A percentile compares a stretch with the other conserved stretches of the same genome.
phyloP scores from a whole-genome alignment of 257 asterid genomes.

The Nicotiana sylvestris region DNA sequence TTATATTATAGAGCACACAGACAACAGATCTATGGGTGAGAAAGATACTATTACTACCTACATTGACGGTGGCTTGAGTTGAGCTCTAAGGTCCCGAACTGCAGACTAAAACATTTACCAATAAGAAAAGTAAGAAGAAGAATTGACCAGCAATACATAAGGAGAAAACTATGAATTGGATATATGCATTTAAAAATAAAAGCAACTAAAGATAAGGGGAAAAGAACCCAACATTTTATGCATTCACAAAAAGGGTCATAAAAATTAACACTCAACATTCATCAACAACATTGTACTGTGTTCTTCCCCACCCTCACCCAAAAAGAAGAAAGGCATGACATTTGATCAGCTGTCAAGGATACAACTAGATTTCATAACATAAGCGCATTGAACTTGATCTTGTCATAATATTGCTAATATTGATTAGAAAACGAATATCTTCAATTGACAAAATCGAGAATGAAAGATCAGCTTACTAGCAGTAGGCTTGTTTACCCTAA shows the following conservation, averaged over 20 bases:
- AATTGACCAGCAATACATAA: neutral
- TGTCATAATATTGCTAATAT: neutral
- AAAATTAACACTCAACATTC: neutral
- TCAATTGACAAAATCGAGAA: neutral
- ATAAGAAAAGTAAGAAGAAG: constrained; percentile 15
- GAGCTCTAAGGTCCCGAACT: constrained; percentile 89
- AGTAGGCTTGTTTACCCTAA: neutral
- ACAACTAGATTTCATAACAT: neutral
- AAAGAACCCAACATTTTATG: neutral
- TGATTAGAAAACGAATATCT: neutral
- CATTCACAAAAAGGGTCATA: neutral
- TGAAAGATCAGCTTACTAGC: neutral
- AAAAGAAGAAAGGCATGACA: neutral
- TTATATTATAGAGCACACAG: neutral
- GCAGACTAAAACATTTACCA: constrained; percentile 53
- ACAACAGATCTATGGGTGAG: constrained; percentile 3
- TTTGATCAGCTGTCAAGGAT: neutral
- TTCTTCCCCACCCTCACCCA: neutral
- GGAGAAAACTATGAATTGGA: neutral
- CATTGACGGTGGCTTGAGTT: constrained; percentile 97
- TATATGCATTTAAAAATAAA: neutral
- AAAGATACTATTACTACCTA: constrained; percentile 48
- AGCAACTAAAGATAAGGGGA: neutral
- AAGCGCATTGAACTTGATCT: neutral
- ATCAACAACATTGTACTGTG: neutral